These are phyloP conservation scores for Lentithecium fluviatile DNA, from an alignment of 495 filamentous ascomycete species.

Conservation along the genomic window DNA sequence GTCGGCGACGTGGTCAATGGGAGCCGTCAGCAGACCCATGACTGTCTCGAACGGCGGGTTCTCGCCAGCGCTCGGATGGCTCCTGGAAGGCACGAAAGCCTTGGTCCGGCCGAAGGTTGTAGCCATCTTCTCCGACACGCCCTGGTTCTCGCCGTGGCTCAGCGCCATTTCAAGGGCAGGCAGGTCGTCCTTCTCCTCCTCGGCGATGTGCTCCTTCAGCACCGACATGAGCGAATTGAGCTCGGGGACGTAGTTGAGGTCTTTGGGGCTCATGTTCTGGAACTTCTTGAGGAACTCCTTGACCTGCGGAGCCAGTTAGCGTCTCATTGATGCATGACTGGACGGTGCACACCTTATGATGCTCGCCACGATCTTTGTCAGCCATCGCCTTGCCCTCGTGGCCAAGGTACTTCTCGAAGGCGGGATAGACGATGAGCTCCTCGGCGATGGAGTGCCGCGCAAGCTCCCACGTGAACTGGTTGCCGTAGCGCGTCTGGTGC, in stretches of 20 bases:
- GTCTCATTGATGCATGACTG: background rate
- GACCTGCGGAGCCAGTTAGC: conserved; percentile 47
- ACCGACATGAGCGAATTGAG: conserved; percentile 54
- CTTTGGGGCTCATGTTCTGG: conserved; percentile 52
- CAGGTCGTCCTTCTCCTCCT: conserved; percentile 60
- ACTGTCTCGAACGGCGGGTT: conserved; percentile 35
- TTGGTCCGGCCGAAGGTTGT: conserved; percentile 59
- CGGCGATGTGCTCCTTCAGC: conserved; percentile 58
- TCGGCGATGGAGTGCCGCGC: conserved; percentile 65
- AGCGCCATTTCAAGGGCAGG: conserved; percentile 55
- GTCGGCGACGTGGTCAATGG: conserved; percentile 29
- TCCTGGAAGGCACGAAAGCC: conserved; percentile 58
- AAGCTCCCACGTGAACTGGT: conserved; percentile 70
- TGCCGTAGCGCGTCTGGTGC: conserved; percentile 56
- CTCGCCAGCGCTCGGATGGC: conserved; percentile 49
- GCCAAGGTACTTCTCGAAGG: conserved; percentile 60
- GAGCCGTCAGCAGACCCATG: conserved; percentile 28
- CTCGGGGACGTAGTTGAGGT: conserved; percentile 52
- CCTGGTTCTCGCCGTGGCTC: conserved; percentile 4
- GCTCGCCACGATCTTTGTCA: conserved; percentile 59
- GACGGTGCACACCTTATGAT: conserved; percentile 49
- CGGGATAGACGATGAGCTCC: conserved; percentile 69
- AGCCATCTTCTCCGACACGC: conserved; percentile 47
- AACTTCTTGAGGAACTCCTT: conserved; percentile 63
- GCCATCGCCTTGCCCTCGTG: conserved; percentile 53